Evolutionary conservation across 306 rosid species (phyloP).

Genomic region (Fragaria vesca): DNA sequence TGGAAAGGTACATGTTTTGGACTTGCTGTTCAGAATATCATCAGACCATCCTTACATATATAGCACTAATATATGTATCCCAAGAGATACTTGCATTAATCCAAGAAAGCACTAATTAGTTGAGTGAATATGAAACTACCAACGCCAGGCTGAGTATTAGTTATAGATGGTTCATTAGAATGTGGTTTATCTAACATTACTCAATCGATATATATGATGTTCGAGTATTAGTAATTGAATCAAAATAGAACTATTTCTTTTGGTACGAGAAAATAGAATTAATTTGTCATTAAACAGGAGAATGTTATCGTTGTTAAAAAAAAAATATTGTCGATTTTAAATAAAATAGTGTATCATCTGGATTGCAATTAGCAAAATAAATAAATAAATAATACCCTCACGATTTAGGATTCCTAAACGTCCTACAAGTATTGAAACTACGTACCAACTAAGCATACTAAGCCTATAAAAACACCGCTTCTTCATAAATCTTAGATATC

Average conservation of each 20-base stretch:
- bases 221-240: not conserved
- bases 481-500: not conserved
- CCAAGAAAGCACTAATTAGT: not conserved
- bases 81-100: not conserved
- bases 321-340: not conserved
- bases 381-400: not conserved
- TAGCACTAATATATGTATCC: not conserved
- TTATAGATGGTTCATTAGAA: no score
- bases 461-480: not conserved
- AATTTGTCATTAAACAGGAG: not conserved
- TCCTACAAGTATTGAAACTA: not conserved
- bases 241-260: not conserved
- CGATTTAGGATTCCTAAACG: slow-evolving; percentile 4
- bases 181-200: no score
- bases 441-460: no score
- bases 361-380: not conserved
- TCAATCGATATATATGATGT: not conserved
- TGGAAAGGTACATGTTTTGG: not conserved
- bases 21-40: not conserved
- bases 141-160: not conserved
- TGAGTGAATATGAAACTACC: not conserved
- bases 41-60: not conserved
- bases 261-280: no score
- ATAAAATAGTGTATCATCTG: not conserved
- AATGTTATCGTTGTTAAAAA: not conserved